These are phyloP conservation scores for Zygnema cylindricum DNA, from an alignment of 139 green algal species.

Conservation along the genomic window DNA sequence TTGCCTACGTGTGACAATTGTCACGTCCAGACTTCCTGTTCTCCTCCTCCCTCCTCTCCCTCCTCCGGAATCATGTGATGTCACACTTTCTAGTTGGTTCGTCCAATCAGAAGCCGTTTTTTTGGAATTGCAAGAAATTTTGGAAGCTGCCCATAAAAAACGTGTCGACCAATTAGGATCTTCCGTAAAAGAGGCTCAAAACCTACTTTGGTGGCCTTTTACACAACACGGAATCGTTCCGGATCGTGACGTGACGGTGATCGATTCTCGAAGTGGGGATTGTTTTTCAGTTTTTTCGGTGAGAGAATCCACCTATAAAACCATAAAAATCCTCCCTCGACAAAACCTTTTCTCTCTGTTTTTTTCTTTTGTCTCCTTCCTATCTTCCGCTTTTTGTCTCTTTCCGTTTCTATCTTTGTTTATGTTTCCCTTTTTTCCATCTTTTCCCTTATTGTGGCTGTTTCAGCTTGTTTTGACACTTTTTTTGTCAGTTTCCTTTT, in stretches of 20 bases:
- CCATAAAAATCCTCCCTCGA: conserved; percentile 92
- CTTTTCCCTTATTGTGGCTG: no score
- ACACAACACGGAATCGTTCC: conserved; percentile 84
- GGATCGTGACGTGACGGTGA: conserved; percentile 73
- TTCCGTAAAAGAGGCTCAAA: conserved; percentile 40
- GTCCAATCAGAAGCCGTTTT: conserved; percentile 63
- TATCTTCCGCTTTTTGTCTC: not conserved
- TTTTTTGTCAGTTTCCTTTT: no score
- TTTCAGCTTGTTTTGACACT: no score
- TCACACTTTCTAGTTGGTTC: conserved; percentile 70
- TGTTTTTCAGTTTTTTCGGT: conserved; percentile 68
- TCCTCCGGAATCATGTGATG: not conserved
- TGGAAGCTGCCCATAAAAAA: conserved; percentile 63
- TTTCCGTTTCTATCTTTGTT: not conserved
- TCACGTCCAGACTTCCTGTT: not conserved
- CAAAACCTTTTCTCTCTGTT: conserved; percentile 89
- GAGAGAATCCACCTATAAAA: conserved; percentile 62
- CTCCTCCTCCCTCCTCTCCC: not conserved
- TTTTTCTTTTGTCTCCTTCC: conserved; percentile 49
- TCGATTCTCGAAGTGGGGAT: conserved; percentile 87
- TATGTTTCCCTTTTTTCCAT: not conserved
- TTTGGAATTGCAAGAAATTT: conserved; percentile 62
- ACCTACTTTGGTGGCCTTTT: conserved; percentile 94
- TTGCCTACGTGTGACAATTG: not conserved
- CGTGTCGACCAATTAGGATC: conserved; percentile 65